Evolutionary conservation across 2,329 filamentous ascomycete genomes (phyloP), one percentile per base, ranked within the genome.

Genomic region (Cercospora sesami): DNA sequence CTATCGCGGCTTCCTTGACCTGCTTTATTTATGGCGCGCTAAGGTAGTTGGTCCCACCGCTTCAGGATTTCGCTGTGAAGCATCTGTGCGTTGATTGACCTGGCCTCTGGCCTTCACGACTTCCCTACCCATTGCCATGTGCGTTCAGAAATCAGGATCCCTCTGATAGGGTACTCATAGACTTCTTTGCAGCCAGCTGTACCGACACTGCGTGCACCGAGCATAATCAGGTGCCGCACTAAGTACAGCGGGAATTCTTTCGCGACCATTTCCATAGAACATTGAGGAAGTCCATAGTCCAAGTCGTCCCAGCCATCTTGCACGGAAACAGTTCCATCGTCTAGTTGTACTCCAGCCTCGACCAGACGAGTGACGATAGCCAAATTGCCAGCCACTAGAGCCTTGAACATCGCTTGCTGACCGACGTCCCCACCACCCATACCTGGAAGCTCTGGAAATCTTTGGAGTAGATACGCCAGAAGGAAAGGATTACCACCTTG

Each of bases 381-480:
- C 39, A 42, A 3, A 18, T 42, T 42, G n/a, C 39, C 39, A 42
- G 39, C 18, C 39, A 42, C 14, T 42, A 42, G 39, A 42, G 39
- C n/a, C 39, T 42, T 16, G n/a, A 42, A 42, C 39, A 42, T 42
- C 16, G 39, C n/a, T 42, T 42, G 39, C 39, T 42, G 39, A 18
- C 39, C 39, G n/a, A 42, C 39, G n/a, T 42, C 39, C 14, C 39
- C 39, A 42, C 16, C 39, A 10, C 39, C 39, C 16, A n/a, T 42
- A 18, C 39, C 14, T 42, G 31, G 42, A 30, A 66, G 28, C 7
- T 66, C 64, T 28, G 64, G 59, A 21, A 14, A 62, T 10, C 28
- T 45, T 9, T 9, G 4, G 21, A 66, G 48, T 33, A 66, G 48
- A 18, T 42, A 28, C 36, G 30, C 23, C n/a, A 66, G n/a, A 10